Evolutionary conservation across 257 asterid species (phyloP).

Genomic region (Solanum appendiculatum): DNA sequence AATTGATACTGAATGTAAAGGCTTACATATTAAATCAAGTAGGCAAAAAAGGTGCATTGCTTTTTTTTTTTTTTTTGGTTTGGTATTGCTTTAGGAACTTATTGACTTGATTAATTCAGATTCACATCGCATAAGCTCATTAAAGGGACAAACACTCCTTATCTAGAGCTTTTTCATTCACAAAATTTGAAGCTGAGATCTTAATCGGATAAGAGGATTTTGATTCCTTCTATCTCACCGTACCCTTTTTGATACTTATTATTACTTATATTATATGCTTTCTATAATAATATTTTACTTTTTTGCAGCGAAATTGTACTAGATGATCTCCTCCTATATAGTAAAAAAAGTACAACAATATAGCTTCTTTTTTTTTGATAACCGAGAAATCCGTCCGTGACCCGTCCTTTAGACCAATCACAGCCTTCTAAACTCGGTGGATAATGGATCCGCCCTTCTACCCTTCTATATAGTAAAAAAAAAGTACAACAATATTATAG

Average conservation of each 20-base stretch:
- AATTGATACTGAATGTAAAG: not conserved
- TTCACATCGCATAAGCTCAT: not conserved
- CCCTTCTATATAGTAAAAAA: not conserved
- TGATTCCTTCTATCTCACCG: fast-evolving
- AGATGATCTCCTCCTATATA: not conserved
- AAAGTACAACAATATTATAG: not conserved
- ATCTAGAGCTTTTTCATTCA: not conserved
- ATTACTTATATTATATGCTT: not conserved
- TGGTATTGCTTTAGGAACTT: not conserved
- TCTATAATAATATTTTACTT: not conserved
- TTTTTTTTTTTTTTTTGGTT: no score
- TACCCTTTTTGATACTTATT: not conserved
- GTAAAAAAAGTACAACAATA: not conserved
- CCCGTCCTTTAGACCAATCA: no score
- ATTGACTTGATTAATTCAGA: not conserved
- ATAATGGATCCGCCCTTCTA: no score
- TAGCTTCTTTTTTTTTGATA: no score
- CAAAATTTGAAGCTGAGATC: fast-evolving
- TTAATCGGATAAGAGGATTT: not conserved
- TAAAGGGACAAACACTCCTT: not conserved
- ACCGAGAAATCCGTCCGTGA: no score
- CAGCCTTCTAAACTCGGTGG: no score
- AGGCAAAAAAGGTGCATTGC: not conserved
- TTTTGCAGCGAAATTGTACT: not conserved
- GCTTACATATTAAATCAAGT: no score